Evolutionary conservation across 805 yeast genomes (phyloP).

Genomic region (Aciculoconidium aculeatum): DNA sequence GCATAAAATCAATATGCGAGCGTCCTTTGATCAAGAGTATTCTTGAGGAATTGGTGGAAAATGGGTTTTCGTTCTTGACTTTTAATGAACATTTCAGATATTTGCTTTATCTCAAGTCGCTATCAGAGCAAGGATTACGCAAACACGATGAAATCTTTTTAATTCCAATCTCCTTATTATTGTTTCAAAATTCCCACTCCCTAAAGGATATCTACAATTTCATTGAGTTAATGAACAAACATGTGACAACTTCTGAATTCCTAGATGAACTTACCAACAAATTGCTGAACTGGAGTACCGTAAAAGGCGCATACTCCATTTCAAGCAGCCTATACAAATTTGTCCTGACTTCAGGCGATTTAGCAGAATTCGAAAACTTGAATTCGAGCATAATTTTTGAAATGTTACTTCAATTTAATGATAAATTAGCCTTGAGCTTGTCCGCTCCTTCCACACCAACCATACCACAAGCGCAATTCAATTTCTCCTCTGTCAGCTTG

Average conservation of each 20-base stretch:
- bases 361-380: conserved; percentile 30
- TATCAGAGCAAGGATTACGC: conserved; percentile 30
- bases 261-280: conserved; percentile 19
- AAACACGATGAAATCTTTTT: conserved; percentile 36
- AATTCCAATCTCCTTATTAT: conserved; percentile 29
- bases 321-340: conserved; percentile 17
- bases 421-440: conserved; percentile 36
- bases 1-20: conserved; percentile 17
- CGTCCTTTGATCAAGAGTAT: conserved; percentile 28
- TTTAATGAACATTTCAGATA: conserved; percentile 22
- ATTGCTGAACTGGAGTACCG: conserved; percentile 24
- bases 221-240: conserved; percentile 28
- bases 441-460: conserved; percentile 42
- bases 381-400: conserved; percentile 27
- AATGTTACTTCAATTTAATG: conserved; percentile 33
- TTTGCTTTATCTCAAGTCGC: conserved; percentile 32
- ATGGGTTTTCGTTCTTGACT: conserved; percentile 4
- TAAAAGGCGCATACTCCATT: conserved; percentile 10
- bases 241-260: conserved; percentile 24
- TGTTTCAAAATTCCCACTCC: conserved; percentile 20
- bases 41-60: conserved; percentile 10
- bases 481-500: conserved; percentile 3
- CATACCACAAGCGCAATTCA: conserved; percentile 6
- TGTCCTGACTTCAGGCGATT: conserved; percentile 14
- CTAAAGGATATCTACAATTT: conserved; percentile 23